These are phyloP conservation scores for Vitis rupestris DNA, from an alignment of 164 flowering plant genomes.

Conservation along the genomic window DNA sequence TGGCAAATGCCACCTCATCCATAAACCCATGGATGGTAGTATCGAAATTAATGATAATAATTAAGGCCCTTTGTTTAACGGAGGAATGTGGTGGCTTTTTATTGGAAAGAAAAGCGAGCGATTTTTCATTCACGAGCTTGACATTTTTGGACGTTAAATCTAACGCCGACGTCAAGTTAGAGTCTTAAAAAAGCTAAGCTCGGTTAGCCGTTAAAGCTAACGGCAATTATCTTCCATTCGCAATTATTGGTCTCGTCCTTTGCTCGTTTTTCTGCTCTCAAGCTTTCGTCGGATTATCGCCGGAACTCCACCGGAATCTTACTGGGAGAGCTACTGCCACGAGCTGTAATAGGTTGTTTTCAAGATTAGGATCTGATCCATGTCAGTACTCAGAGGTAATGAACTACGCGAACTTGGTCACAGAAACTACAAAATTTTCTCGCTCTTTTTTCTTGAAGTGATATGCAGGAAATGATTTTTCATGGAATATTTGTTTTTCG, in stretches of 20 bases:
- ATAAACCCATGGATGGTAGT: too few relatives aligned
- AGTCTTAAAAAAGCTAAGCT: slow-evolving; percentile 2
- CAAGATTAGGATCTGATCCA: background rate
- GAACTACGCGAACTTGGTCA: too few relatives aligned
- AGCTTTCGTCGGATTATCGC: background rate
- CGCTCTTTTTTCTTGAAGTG: too few relatives aligned
- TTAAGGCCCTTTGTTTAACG: too few relatives aligned
- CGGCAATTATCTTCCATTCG: slow-evolving; percentile 14
- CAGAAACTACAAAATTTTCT: too few relatives aligned
- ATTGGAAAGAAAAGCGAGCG: too few relatives aligned
- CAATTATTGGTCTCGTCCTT: slow-evolving; percentile 11
- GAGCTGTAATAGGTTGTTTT: background rate
- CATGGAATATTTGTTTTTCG: too few relatives aligned
- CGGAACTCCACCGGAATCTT: background rate
- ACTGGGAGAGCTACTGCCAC: too few relatives aligned
- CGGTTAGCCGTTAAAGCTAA: slow-evolving; percentile 15
- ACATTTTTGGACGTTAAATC: slow-evolving; percentile 12
- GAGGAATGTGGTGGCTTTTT: too few relatives aligned
- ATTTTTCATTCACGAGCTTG: background rate
- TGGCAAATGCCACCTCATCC: too few relatives aligned
- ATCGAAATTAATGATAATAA: too few relatives aligned
- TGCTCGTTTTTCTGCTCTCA: background rate
- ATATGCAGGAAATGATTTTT: too few relatives aligned
- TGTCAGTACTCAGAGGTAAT: background rate
- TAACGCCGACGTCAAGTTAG: slow-evolving; percentile 20